These are phyloP conservation scores for Selaginella moellendorffii DNA, from an alignment of 75 land plant species.

Conservation along the genomic window DNA sequence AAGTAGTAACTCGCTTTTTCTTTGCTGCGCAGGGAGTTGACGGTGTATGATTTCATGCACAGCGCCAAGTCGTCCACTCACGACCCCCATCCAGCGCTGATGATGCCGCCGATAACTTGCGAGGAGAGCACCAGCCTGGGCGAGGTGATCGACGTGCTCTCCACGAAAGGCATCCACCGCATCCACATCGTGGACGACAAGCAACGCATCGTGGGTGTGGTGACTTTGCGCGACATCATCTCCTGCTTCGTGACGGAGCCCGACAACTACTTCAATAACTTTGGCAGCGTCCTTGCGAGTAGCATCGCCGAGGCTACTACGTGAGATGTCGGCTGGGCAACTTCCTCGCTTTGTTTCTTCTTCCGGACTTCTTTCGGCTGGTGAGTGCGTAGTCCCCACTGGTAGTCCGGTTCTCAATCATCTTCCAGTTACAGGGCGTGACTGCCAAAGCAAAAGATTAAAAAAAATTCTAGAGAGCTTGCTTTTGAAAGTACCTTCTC, in stretches of 20 bases:
- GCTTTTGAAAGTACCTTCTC: no score
- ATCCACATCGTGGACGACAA: constrained; percentile 46
- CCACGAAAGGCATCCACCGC: constrained; percentile 51
- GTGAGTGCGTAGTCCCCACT: no score
- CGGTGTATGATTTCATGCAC: constrained; percentile 54
- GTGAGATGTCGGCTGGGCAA: no score
- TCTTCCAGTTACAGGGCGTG: no score
- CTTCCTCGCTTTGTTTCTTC: no score
- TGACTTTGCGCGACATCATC: constrained; percentile 82
- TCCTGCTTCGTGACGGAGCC: constrained; percentile 81
- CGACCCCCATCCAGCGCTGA: constrained; percentile 13
- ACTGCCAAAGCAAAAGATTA: no score
- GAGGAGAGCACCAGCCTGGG: constrained; percentile 35
- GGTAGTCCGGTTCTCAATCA: no score
- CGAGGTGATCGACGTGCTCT: constrained; percentile 48
- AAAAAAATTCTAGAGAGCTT: no score
- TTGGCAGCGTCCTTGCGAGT: no score
- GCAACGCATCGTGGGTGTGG: constrained; percentile 46
- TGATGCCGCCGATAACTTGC: constrained; percentile 57
- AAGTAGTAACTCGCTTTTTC: neutral
- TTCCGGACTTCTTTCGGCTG: no score
- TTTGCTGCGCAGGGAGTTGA: constrained; percentile 49
- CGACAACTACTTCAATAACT: constrained; percentile 38
- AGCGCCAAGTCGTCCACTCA: constrained; percentile 21
- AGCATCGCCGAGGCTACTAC: no score